Evolutionary conservation across 306 rosid genomes (phyloP), one percentile per base, ranked within the genome.

Genomic region (Gleditsia sinensis): DNA sequence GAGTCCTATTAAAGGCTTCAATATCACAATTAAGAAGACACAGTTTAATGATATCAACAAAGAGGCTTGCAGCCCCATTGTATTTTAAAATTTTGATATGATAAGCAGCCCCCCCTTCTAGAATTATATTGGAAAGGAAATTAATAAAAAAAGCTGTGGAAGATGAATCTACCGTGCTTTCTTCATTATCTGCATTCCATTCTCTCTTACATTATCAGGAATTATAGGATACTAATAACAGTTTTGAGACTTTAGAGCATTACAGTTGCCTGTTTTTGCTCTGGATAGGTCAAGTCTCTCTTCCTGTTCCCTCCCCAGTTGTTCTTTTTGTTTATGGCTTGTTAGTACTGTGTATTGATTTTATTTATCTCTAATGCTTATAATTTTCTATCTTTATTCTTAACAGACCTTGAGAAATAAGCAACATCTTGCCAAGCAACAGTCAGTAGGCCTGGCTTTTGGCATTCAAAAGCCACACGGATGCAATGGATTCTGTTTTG

Each of bases 331-430:
- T 9, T 43, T 58, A 1, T n/a, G 49, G 71, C 50, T 67, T 45
- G 30, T 49, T 28, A 36, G 19, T 37, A 55, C 4, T 71, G 10
- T 27, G 39, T 23, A 34, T 45, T 36, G 50, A 40, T 43, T 72
- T 46, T 3, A 75, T 74, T 43, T 45, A 59, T 46, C 27, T 70
- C 42, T 30, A 46, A 33, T 50, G 49, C 43, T 63, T 51, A 12
- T 50, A 16, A 58, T 51, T 66, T 55, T 65, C 17, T 50, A 24
- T 30, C 37, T 45, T 57, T 67, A 27, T 19, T 71, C 58, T 13
- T 54, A 57, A 70, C 86, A 92, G 97, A 55, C 1, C 24, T 58
- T 69, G 21, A 82, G 80, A 75, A 78, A 78, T 72, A 78, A 69
- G 69, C 74, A 71, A 77, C 55, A 48, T 51, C 60, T 74, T 65